Conservation (phyloP, 2,329 filamentous ascomycete species). For the Proliferodiscus dingleyae region DNA sequence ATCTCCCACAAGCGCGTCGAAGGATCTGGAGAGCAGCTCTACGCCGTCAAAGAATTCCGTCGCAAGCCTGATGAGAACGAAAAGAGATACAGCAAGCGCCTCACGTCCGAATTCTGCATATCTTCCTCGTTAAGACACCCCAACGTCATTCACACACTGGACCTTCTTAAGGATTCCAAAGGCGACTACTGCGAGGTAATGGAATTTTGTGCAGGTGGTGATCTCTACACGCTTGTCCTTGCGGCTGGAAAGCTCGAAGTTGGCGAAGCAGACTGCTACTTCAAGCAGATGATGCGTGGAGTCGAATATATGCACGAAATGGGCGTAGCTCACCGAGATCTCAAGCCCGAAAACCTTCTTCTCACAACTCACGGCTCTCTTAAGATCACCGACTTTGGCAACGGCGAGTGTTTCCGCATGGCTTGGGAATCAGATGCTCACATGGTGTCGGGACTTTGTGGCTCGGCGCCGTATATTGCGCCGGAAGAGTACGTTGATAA, state of each 20-base stretch:
- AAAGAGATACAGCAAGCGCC: conserved; percentile 95
- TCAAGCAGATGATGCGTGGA: conserved; percentile 98
- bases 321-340: conserved; percentile 93
- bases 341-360: conserved; percentile 95
- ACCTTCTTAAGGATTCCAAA: conserved; percentile 91
- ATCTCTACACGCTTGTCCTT: conserved; percentile 89
- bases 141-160: conserved; percentile 96
- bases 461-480: conserved; percentile 94
- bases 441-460: conserved; percentile 96
- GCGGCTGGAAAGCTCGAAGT: conserved; percentile 89
- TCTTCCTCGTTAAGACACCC: conserved; percentile 94
- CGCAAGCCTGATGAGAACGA: conserved; percentile 89
- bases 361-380: conserved; percentile 87
- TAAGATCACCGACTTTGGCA: conserved; percentile 98
- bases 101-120: conserved; percentile 97
- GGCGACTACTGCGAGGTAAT: conserved; percentile 98
- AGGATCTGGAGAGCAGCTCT: conserved; percentile 79
- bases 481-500: conserved; percentile 93
- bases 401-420: conserved; percentile 99
- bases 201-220: conserved; percentile 97
- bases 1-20: conserved; percentile 95
- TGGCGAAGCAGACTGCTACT: conserved; percentile 92
- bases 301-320: conserved; percentile 99
- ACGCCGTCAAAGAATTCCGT: conserved; percentile 97
- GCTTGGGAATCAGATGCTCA: conserved; percentile 98